phyloP scores from a whole-genome alignment of 768 basidiomycete genomes.

The Floccularia luteovirens region DNA sequence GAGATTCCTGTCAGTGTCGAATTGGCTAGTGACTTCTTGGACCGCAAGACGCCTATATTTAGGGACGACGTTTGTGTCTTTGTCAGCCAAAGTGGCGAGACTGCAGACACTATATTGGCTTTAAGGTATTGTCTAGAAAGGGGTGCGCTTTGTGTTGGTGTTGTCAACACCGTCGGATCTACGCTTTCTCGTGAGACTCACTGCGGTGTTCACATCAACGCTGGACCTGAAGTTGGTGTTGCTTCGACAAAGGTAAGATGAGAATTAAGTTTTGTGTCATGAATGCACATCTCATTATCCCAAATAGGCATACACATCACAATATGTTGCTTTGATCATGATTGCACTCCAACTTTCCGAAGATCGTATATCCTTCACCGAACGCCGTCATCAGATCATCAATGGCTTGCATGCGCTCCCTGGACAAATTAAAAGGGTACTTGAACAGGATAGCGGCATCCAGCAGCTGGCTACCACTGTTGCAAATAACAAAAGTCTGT shows the following conservation, averaged over 20 bases:
- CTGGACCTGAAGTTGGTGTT: slow-evolving; percentile 97
- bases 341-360: slow-evolving; percentile 98
- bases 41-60: slow-evolving; percentile 99
- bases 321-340: slow-evolving; percentile 97
- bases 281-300: slow-evolving; percentile 4
- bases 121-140: slow-evolving; percentile 95
- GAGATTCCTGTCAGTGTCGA: slow-evolving; percentile 98
- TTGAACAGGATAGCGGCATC: slow-evolving; percentile 68
- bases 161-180: slow-evolving; percentile 98
- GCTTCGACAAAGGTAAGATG: slow-evolving; percentile 86
- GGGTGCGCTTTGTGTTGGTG: slow-evolving; percentile 93
- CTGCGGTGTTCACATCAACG: slow-evolving; percentile 99
- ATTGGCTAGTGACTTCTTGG: slow-evolving; percentile 95
- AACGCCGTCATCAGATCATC: slow-evolving; percentile 90
- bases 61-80: slow-evolving; percentile 96
- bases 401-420: slow-evolving; percentile 89
- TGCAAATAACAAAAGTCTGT: slow-evolving; percentile 74
- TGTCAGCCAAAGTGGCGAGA: slow-evolving; percentile 97
- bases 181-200: slow-evolving; percentile 97
- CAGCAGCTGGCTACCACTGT: slow-evolving; percentile 82
- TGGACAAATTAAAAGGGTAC: slow-evolving; percentile 78
- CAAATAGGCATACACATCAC: slow-evolving; percentile 88
- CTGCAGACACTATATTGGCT: slow-evolving; percentile 95
- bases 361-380: slow-evolving; percentile 89
- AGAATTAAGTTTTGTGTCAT: not conserved